Evolutionary conservation across 352 stramenopile species (phyloP).

Genomic region (Globisporangium echinulatum): DNA sequence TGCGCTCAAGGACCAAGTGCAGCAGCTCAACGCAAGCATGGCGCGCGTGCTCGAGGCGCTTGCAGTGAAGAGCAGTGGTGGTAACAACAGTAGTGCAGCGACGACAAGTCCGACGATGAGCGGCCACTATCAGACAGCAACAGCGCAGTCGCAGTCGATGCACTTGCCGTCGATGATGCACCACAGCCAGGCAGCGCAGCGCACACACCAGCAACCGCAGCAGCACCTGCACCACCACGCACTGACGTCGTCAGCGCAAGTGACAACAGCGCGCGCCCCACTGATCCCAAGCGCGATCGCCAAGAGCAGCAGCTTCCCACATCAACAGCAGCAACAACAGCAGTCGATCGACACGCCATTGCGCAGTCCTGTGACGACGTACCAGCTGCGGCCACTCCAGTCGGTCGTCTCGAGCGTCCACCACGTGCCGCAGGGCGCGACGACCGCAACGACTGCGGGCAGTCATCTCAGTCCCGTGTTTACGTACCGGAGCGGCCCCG

Average conservation of each 20-base stretch:
- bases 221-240: conserved; percentile 9
- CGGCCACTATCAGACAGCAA: background rate
- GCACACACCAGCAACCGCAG: too few species aligned
- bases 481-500: conserved; percentile 11
- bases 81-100: background rate
- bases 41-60: conserved; percentile 48
- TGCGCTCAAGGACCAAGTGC: conserved; percentile 53
- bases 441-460: conserved; percentile 3
- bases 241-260: conserved; percentile 5
- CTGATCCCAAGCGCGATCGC: conserved; percentile 7
- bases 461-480: conserved; percentile 15
- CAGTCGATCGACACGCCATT: background rate
- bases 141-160: conserved; percentile 1
- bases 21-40: conserved; percentile 66
- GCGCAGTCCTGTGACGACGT: conserved; percentile 20
- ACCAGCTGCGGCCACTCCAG: conserved; percentile 43
- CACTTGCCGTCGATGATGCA: conserved; percentile 11
- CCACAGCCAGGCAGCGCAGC: background rate
- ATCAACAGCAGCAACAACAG: conserved; percentile 1
- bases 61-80: conserved; percentile 14
- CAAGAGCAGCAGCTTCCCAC: background rate
- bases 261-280: background rate
- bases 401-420: conserved; percentile 17
- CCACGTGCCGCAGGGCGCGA: conserved; percentile 7
- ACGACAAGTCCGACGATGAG: background rate